phyloP scores from a whole-genome alignment of 768 basidiomycete species.

The Mycena belliarum region DNA sequence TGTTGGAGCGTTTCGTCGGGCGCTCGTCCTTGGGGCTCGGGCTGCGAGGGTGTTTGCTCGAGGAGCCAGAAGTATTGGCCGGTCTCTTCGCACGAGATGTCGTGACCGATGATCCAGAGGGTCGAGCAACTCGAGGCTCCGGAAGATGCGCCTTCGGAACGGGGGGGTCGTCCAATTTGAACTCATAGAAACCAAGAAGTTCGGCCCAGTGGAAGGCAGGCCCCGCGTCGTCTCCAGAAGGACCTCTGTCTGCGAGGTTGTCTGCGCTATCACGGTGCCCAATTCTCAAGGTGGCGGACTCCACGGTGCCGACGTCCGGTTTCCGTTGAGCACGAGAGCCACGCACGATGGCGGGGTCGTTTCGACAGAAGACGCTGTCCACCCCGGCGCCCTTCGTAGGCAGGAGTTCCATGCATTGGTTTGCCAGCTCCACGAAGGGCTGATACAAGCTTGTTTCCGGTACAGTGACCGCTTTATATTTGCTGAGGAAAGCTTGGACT shows the following conservation, averaged over 20 bases:
- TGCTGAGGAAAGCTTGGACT: too few species aligned
- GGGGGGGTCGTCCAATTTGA: conserved; percentile 1
- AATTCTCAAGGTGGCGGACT: neutral
- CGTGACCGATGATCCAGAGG: too few species aligned
- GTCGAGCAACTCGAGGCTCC: neutral
- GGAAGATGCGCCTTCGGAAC: neutral
- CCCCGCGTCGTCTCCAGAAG: neutral
- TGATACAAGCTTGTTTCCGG: neutral
- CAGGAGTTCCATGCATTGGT: conserved; percentile 4
- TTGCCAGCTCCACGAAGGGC: conserved; percentile 3
- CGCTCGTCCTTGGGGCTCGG: neutral
- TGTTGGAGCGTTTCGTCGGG: neutral
- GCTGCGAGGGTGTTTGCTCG: too few species aligned
- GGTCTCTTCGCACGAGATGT: conserved; percentile 1
- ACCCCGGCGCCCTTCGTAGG: neutral
- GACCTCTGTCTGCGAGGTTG: neutral
- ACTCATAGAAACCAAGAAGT: conserved; percentile 4
- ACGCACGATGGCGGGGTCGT: neutral
- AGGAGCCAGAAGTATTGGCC: neutral
- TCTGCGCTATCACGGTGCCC: neutral
- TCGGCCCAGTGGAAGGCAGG: conserved; percentile 4
- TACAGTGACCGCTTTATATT: too few species aligned
- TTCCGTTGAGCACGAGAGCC: conserved; percentile 5
- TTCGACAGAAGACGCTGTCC: neutral
- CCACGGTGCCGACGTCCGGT: conserved; percentile 3